A percentile compares a stretch with the other conserved stretches of the same genome.
These are phyloP conservation scores for Suillus luteus DNA, from an alignment of 768 basidiomycete genomes.

Conservation along the genomic window DNA sequence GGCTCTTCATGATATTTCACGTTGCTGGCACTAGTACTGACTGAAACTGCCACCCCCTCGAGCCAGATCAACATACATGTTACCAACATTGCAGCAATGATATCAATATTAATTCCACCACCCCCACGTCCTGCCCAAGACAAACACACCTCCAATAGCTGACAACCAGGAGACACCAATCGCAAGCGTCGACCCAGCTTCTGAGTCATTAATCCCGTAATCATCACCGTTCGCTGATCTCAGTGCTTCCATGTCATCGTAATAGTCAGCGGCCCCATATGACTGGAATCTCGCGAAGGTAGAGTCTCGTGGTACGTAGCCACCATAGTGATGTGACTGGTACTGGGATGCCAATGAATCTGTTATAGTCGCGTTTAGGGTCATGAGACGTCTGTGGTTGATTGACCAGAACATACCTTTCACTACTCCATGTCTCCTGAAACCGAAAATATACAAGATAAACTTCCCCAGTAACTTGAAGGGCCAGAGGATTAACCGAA, in stretches of 20 bases:
- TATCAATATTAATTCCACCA: neutral
- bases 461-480: constrained; percentile 4
- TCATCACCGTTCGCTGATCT: neutral
- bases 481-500: constrained; percentile 4
- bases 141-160: neutral
- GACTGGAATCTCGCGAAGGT: constrained; percentile 13
- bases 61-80: neutral
- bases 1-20: neutral
- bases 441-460: constrained; percentile 7
- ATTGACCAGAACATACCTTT: constrained; percentile 1
- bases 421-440: constrained; percentile 6
- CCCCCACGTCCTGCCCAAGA: constrained; percentile 12
- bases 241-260: neutral
- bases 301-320: constrained; percentile 13
- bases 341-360: constrained; percentile 16
- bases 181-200: neutral
- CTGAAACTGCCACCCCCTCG: neutral
- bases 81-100: neutral
- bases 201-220: neutral
- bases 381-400: neutral
- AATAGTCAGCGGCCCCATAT: constrained; percentile 8
- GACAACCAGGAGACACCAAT: constrained; percentile 3
- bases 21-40: neutral
- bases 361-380: neutral
- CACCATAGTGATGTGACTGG: constrained; percentile 14